Percentiles rank a stretch among this genome's conserved stretches.
Evolutionary conservation across 768 basidiomycete genomes (phyloP).

Genomic region (Mycena haematopus): DNA sequence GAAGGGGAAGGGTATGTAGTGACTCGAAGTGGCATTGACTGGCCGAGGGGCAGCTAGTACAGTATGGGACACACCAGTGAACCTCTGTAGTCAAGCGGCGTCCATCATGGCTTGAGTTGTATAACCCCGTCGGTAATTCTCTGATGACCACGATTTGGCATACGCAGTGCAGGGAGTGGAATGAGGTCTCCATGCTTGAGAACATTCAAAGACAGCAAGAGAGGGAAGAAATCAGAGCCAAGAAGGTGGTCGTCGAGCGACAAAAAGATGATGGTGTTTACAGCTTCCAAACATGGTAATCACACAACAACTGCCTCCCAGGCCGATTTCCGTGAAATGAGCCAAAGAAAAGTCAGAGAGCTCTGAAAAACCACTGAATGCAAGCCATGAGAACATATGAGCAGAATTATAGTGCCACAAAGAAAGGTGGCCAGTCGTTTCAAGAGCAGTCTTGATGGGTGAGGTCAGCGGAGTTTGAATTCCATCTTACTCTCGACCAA

Average conservation of each 20-base stretch:
- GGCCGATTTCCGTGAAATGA: slow-evolving; percentile 9
- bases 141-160: neutral
- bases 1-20: no score
- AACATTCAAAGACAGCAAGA: neutral
- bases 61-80: neutral
- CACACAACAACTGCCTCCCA: neutral
- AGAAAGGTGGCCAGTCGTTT: neutral
- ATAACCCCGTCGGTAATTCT: neutral
- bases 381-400: neutral
- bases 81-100: neutral
- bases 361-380: slow-evolving; percentile 4
- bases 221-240: neutral
- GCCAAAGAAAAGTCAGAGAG: slow-evolving; percentile 1
- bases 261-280: neutral
- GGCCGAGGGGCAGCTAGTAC: no score
- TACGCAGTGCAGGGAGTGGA: neutral
- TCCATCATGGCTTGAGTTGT: neutral
- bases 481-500: slow-evolving; percentile 3
- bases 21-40: no score
- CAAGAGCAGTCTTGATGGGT: neutral
- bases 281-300: slow-evolving; percentile 20
- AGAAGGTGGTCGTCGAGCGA: neutral
- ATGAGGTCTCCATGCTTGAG: neutral
- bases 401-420: neutral
- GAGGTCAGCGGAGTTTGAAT: slow-evolving; percentile 13